These are phyloP conservation scores for Saccharomycopsis sp. DNA, from an alignment of 805 yeast species.

Conservation along the genomic window DNA sequence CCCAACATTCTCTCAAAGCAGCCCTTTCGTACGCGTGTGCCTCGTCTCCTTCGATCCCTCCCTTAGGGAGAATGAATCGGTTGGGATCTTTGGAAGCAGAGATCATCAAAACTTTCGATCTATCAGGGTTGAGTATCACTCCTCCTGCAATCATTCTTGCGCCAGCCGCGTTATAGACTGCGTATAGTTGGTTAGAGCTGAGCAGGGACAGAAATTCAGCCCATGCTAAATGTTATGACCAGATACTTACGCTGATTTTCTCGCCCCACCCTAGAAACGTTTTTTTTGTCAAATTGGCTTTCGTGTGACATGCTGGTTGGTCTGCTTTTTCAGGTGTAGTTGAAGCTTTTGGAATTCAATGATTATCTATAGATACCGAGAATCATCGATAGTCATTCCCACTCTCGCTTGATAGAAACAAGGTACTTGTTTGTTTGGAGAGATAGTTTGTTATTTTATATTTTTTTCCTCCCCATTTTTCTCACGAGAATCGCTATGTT, in stretches of 20 bases:
- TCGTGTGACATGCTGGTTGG: too few species aligned
- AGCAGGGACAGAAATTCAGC: not conserved
- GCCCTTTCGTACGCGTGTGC: conserved; percentile 35
- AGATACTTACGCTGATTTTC: conserved; percentile 47
- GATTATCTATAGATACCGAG: too few species aligned
- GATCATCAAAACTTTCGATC: conserved; percentile 65
- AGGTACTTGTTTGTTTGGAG: too few species aligned
- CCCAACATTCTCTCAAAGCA: conserved; percentile 94
- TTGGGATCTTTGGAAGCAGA: conserved; percentile 63
- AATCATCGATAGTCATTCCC: too few species aligned
- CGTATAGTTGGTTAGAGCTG: conserved; percentile 26
- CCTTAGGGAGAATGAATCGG: conserved; percentile 90
- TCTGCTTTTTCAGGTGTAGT: too few species aligned
- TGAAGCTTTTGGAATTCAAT: too few species aligned
- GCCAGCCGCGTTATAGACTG: conserved; percentile 32
- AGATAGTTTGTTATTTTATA: too few species aligned
- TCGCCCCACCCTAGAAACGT: conserved; percentile 47
- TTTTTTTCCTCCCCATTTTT: too few species aligned
- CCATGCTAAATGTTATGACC: not conserved
- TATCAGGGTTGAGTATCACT: conserved; percentile 54
- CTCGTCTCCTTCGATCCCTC: conserved; percentile 90
- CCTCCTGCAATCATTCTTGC: conserved; percentile 94
- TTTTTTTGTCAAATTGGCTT: conserved; percentile 27
- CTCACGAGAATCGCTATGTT: too few species aligned
- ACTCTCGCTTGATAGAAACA: too few species aligned